Percentiles rank a stretch among this genome's conserved stretches.
Conservation (phyloP, 2,329 filamentous ascomycete genomes). For the Pseudogymnoascus sp. region DNA sequence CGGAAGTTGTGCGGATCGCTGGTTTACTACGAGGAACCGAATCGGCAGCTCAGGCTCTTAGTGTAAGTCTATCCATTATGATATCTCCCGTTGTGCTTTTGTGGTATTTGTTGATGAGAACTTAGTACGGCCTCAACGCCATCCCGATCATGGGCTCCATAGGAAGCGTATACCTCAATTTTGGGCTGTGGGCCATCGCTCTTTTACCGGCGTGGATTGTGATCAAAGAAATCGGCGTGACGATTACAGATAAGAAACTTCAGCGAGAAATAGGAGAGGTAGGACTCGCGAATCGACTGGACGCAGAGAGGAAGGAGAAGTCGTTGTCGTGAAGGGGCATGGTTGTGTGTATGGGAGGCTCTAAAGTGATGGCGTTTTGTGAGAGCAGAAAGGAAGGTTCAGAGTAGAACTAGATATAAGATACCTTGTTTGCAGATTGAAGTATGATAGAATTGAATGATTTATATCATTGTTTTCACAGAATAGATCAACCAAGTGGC, state of each 20-base stretch:
- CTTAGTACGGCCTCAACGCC: constrained; percentile 55
- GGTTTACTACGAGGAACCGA: constrained; percentile 62
- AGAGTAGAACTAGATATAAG: not conserved
- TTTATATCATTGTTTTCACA: not conserved
- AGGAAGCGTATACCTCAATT: constrained; percentile 63
- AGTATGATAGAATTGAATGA: not conserved
- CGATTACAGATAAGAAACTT: constrained; percentile 21
- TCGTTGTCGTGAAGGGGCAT: not conserved
- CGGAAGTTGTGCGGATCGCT: constrained; percentile 59
- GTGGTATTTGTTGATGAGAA: not conserved
- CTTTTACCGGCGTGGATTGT: constrained; percentile 61
- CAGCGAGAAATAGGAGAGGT: constrained; percentile 16
- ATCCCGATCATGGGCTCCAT: constrained; percentile 54
- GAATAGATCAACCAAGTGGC: not conserved
- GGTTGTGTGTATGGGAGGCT: not conserved
- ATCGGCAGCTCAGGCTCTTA: constrained; percentile 64
- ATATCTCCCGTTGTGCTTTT: not conserved
- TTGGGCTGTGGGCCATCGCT: constrained; percentile 57
- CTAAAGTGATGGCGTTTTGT: not conserved
- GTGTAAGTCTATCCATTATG: constrained; percentile 32
- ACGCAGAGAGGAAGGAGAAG: not conserved
- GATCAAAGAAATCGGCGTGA: constrained; percentile 31
- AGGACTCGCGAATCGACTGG: not conserved
- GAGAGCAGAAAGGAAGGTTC: not conserved
- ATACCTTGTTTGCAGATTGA: not conserved